phyloP scores from a whole-genome alignment of 192 early-diverging fungal species.

The Lobosporangium transversale region DNA sequence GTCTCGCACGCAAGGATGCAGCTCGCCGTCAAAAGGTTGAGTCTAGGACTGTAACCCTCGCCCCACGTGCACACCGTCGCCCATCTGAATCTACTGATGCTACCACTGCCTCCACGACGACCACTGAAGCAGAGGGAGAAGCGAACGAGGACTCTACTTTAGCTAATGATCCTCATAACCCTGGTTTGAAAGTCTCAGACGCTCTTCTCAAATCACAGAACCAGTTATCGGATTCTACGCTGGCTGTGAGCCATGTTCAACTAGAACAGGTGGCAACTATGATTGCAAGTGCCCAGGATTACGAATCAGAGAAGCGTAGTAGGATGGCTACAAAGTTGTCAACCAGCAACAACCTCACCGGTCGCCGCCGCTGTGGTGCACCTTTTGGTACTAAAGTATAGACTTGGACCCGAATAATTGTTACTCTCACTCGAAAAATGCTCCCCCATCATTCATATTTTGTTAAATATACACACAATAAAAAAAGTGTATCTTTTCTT shows the following conservation, averaged over 20 bases:
- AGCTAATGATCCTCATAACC: conserved; percentile 27
- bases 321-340: conserved; percentile 6
- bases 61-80: conserved; percentile 10
- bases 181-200: conserved; percentile 8
- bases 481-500: no score
- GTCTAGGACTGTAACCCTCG: conserved; percentile 33
- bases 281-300: conserved; percentile 17
- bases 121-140: not conserved
- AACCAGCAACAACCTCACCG: conserved; percentile 6
- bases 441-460: no score
- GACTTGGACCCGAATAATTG: no score
- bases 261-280: not conserved
- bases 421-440: no score
- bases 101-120: not conserved
- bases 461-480: no score
- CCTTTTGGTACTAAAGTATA: conserved; percentile 18
- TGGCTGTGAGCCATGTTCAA: conserved; percentile 12
- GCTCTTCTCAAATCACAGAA: conserved; percentile 40
- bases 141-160: not conserved
- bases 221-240: conserved; percentile 18
- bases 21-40: conserved; percentile 48
- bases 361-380: not conserved
- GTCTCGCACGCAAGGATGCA: conserved; percentile 47
- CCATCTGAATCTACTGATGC: not conserved
- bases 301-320: conserved; percentile 26